phyloP scores from a whole-genome alignment of 2,329 filamentous ascomycete species.

The Verticillium nubilum region DNA sequence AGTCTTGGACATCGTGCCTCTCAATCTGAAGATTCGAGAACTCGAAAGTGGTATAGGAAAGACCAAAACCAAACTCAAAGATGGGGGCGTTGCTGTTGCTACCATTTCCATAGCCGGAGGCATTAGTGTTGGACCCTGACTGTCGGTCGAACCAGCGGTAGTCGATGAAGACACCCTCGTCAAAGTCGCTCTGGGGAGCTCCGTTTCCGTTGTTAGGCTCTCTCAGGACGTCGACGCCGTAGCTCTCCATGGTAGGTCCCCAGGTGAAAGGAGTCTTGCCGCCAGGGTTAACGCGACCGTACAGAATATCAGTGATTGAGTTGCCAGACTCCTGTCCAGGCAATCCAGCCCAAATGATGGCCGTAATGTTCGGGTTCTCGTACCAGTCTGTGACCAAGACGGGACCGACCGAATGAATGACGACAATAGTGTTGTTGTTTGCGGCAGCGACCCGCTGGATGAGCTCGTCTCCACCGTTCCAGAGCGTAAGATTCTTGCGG shows the following conservation, averaged over 20 bases:
- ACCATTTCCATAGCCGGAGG: constrained; percentile 17
- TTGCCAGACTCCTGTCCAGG: constrained; percentile 83
- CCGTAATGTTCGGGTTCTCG: constrained; percentile 71
- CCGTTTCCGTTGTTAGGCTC: constrained; percentile 60
- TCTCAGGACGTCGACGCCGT: constrained; percentile 63
- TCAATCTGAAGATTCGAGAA: constrained; percentile 63
- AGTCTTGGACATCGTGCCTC: constrained; percentile 42
- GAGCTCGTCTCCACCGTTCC: constrained; percentile 74
- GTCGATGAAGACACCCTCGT: constrained; percentile 77
- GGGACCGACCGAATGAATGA: constrained; percentile 81
- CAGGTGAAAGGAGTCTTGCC: constrained; percentile 79
- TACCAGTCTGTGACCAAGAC: constrained; percentile 73
- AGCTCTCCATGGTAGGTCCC: constrained; percentile 61
- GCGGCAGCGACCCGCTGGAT: constrained; percentile 73
- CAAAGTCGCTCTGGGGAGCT: constrained; percentile 68
- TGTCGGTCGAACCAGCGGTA: constrained; percentile 68
- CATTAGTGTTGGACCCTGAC: constrained; percentile 20
- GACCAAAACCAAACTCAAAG: constrained; percentile 76
- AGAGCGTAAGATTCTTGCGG: constrained; percentile 87
- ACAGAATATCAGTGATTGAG: constrained; percentile 75
- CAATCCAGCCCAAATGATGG: constrained; percentile 75
- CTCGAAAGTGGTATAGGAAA: constrained; percentile 74
- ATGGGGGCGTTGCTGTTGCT: constrained; percentile 52
- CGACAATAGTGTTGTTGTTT: constrained; percentile 85
- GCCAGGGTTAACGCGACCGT: constrained; percentile 71